Percentiles rank a stretch among this genome's conserved stretches.
Evolutionary conservation across 2,329 filamentous ascomycete species (phyloP).

Genomic region (Apiospora malaysiana): DNA sequence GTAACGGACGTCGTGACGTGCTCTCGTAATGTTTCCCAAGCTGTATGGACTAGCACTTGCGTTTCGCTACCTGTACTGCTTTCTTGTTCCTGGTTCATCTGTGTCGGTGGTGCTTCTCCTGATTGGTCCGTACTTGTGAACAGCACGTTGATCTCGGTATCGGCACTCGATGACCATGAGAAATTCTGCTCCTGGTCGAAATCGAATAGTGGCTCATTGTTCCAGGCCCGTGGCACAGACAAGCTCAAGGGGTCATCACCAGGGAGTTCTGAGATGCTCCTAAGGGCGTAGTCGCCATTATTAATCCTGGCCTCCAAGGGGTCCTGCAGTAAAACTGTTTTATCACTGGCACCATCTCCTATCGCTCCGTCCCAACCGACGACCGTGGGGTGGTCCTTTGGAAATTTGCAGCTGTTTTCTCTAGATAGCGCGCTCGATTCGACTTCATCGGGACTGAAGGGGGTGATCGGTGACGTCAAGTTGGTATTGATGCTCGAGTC

Average conservation of each 20-base stretch:
- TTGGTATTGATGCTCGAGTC: slow-evolving; percentile 48
- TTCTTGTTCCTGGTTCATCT: slow-evolving; percentile 13
- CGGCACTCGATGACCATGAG: slow-evolving; percentile 41
- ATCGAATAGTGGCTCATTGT: slow-evolving; percentile 43
- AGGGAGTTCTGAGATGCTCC: slow-evolving; percentile 49
- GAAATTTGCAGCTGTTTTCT: slow-evolving; percentile 32
- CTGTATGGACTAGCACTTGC: slow-evolving; percentile 48
- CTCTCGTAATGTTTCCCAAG: slow-evolving; percentile 52
- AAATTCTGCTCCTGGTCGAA: slow-evolving; percentile 41
- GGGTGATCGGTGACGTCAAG: slow-evolving; percentile 53
- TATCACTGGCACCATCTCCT: slow-evolving; percentile 2
- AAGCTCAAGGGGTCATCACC: slow-evolving; percentile 47
- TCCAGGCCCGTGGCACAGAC: slow-evolving; percentile 38
- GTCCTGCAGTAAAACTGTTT: not conserved
- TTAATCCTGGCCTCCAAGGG: not conserved
- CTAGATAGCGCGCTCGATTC: slow-evolving; percentile 31
- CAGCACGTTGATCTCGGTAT: slow-evolving; percentile 44
- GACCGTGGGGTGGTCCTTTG: slow-evolving; percentile 29
- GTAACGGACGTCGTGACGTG: slow-evolving; percentile 52
- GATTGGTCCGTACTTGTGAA: slow-evolving; percentile 38
- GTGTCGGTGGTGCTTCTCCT: slow-evolving; percentile 30
- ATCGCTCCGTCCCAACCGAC: not conserved
- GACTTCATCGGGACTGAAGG: slow-evolving; percentile 40
- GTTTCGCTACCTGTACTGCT: slow-evolving; percentile 38
- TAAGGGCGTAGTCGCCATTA: slow-evolving; percentile 29